Percentiles rank a stretch among this genome's conserved stretches.
These are phyloP conservation scores for Tulasnella calospora DNA, from an alignment of 768 basidiomycete species.

Conservation along the genomic window DNA sequence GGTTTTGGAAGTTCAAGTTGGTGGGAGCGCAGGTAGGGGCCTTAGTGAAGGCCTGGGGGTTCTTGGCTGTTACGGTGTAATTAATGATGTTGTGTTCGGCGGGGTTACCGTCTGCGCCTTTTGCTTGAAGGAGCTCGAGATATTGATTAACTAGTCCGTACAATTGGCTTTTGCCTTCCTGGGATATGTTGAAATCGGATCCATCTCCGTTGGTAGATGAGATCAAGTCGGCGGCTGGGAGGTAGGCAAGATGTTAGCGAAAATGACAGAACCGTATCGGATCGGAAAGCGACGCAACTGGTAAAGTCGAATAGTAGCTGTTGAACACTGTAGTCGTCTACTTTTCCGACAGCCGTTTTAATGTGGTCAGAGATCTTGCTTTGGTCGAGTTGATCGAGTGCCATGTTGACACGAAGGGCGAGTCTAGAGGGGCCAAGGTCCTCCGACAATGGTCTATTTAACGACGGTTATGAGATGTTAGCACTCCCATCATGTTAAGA, in stretches of 20 bases:
- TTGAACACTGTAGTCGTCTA: background rate
- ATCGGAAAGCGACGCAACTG: background rate
- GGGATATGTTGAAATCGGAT: background rate
- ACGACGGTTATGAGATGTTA: background rate
- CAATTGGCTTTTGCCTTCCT: background rate
- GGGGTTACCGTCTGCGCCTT: background rate
- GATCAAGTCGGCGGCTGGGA: background rate
- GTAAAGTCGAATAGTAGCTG: conserved; percentile 1
- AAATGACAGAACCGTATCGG: background rate
- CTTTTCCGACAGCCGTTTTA: background rate
- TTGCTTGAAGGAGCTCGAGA: background rate
- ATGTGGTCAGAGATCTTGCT: background rate
- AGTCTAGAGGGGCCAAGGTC: background rate
- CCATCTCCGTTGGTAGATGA: background rate
- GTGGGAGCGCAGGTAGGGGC: conserved; percentile 2
- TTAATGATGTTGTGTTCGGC: background rate
- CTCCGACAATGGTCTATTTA: background rate
- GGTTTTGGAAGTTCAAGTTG: background rate
- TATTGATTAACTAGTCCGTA: background rate
- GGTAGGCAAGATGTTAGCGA: background rate
- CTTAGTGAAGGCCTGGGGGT: background rate
- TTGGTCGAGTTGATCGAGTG: background rate
- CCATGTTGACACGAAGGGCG: conserved; percentile 6
- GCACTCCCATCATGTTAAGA: background rate
- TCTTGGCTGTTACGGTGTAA: background rate